Evolutionary conservation across 2,329 filamentous ascomycete genomes (phyloP), one percentile per base, ranked within the genome.

Genomic region (Cryphonectria radicalis): DNA sequence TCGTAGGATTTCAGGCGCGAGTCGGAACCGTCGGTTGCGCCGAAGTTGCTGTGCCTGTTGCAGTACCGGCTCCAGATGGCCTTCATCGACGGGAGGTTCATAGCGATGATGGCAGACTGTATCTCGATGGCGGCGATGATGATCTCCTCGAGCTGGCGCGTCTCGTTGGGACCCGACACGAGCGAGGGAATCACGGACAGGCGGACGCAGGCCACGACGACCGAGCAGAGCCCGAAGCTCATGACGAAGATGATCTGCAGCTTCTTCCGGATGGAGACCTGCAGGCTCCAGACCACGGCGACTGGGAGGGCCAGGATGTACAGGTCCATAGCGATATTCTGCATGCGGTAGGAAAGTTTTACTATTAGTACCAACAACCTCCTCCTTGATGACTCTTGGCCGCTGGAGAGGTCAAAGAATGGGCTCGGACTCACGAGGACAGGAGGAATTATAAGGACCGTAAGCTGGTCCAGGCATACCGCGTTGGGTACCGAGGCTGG

Each of bases 281-380:
- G 66, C 17, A 72, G 71, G 3, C 55, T 63, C 68, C 68, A 67
- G 14, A 72, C 42, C 6, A 68, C 67, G 32, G 59, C 64, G 62
- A 72, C 70, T n/a, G 71, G 71, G 3, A 72, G 68, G 50, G 66
- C 11, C 32, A 72, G 68, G 5, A 72, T 72, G 11, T 70, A 57
- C 2, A 72, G 50, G 17, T 72, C 71, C 28, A 70, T 68, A 32
- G 60, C 46, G 32, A 72, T 62, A 13, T 70, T 72, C 71, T 72
- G 43, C 3, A 7, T n/a, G 46, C 3, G 8, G 46, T n/a, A 11
- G 17, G 6, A 7, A 4, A 57, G n/a, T 19, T 17, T 59, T 17
- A 3, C 8, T 32, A 22, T 35, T 19, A 19, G 25, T 28, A 32
- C 6, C 3, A 32, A 5, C n/a, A 32, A 17, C 11, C 28, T 59